A percentile compares a stretch with the other conserved stretches of the same genome.
These are phyloP conservation scores for Prunus salicina DNA, from an alignment of 306 rosid species.

Conservation along the genomic window DNA sequence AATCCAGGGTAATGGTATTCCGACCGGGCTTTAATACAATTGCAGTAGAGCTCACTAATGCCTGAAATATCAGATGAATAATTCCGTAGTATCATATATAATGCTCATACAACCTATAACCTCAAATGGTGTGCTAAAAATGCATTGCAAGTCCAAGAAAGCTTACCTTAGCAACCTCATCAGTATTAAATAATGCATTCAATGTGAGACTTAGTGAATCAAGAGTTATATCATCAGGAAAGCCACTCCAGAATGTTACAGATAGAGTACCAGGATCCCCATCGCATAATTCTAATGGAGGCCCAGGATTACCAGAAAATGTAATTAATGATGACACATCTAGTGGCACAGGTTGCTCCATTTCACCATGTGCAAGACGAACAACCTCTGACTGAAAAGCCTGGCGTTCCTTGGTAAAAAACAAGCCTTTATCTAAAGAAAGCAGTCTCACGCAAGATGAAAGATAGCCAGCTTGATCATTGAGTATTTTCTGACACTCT, in stretches of 20 bases:
- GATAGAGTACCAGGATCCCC: slow-evolving; percentile 88
- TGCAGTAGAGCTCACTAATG: slow-evolving; percentile 67
- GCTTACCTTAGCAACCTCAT: slow-evolving; percentile 90
- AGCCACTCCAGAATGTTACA: slow-evolving; percentile 93
- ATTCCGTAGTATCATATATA: slow-evolving; percentile 3
- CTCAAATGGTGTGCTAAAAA: slow-evolving; percentile 21
- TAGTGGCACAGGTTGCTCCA: slow-evolving; percentile 92
- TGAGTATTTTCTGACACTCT: slow-evolving; percentile 85
- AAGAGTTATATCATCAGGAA: slow-evolving; percentile 93
- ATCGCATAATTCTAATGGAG: slow-evolving; percentile 89
- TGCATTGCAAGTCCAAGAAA: slow-evolving; percentile 23
- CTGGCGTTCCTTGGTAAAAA: slow-evolving; percentile 82
- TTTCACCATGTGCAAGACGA: slow-evolving; percentile 89
- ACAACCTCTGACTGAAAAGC: slow-evolving; percentile 85
- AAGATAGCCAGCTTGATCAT: slow-evolving; percentile 97
- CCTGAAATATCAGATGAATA: slow-evolving; percentile 50
- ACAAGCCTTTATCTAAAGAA: slow-evolving; percentile 87
- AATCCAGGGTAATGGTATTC: slow-evolving; percentile 76
- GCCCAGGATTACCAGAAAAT: slow-evolving; percentile 94
- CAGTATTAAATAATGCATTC: slow-evolving; percentile 77
- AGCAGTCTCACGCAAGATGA: slow-evolving; percentile 95
- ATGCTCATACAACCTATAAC: slow-evolving; percentile 13
- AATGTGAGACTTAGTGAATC: slow-evolving; percentile 88
- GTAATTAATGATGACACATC: slow-evolving; percentile 95
- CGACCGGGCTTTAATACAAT: slow-evolving; percentile 88